Conservation (phyloP, 352 stramenopile species). For the Pythium oligandrum region DNA sequence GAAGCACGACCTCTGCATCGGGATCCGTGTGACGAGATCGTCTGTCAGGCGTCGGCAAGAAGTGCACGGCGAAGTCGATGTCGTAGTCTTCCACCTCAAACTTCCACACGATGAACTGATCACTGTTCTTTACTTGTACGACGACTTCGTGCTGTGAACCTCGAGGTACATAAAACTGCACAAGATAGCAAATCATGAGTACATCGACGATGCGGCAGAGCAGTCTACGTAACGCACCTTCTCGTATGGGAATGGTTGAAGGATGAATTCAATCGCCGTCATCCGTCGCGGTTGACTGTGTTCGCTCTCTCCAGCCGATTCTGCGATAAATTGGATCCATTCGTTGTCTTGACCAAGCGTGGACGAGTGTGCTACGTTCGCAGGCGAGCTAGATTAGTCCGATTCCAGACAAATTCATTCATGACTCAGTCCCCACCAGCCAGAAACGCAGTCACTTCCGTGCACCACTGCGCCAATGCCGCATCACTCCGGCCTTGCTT, state of each 20-base stretch:
- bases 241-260: slow-evolving; percentile 73
- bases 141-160: slow-evolving; percentile 55
- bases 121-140: slow-evolving; percentile 31
- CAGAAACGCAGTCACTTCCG: slow-evolving; percentile 54
- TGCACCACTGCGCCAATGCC: slow-evolving; percentile 59
- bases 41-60: slow-evolving; percentile 28
- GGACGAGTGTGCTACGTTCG: too few relatives aligned
- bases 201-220: too few relatives aligned
- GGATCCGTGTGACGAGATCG: slow-evolving; percentile 8
- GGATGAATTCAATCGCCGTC: slow-evolving; percentile 80
- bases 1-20: slow-evolving; percentile 28
- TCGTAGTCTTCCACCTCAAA: slow-evolving; percentile 82
- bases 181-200: neutral
- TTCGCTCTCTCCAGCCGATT: slow-evolving; percentile 37
- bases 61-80: slow-evolving; percentile 71
- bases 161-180: slow-evolving; percentile 21
- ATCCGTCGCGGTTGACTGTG: slow-evolving; percentile 45
- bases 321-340: slow-evolving; percentile 56
- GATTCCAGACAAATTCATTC: neutral
- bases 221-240: slow-evolving; percentile 23
- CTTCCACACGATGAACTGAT: slow-evolving; percentile 77
- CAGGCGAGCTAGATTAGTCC: too few relatives aligned
- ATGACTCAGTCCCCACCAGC: slow-evolving; percentile 13
- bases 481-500: slow-evolving; percentile 46
- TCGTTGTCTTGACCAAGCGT: slow-evolving; percentile 17